Evolutionary conservation across 176 grass and related monocot species (phyloP), one percentile per base, ranked within the genome.

Genomic region (Avena eriantha): DNA sequence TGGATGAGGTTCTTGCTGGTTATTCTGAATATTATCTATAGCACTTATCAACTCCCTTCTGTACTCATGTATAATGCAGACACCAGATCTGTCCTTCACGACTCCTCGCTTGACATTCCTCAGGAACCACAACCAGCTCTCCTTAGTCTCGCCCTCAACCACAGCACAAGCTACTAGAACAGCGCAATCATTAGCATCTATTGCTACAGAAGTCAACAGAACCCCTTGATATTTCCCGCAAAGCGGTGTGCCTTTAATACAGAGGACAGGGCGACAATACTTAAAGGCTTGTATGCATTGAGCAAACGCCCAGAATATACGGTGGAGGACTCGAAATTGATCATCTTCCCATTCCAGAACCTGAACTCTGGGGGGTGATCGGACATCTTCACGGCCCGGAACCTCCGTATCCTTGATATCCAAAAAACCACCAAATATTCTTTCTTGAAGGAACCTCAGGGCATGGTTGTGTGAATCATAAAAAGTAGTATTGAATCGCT

Each of bases 191-290:
- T 85, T 69, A 85, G 59, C 83, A 85, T 85, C 83, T 45, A 78
- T 15, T 29, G 83, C 61, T 43, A 55, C 4, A 21, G 83, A 60
- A 26, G 60, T 85, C 74, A 85, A 17, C 46, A 66, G 10, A 15
- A 66, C 69, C 26, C 77, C 85, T 50, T 80, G 67, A 87, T 87
- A 87, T 43, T 50, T 87, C 43, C 78, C 85, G 10, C 69, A 63
- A 3, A 87, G 76, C 48, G 85, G 77, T 0, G 10, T 49, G 18
- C 53, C 54, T 54, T 86, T 86, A 49, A 86, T n/a, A 1, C 77
- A 80, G 31, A 86, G 77, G 36, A 75, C 56, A 10, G 78, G 78
- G 16, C 69, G 69, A 45, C 85, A 76, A 8, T 50, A 11, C 8
- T 11, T 17, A 19, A 82, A 87, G 16, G 50, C n/a, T 0, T 39